Conservation (phyloP, 305 asterid genomes). For the Caryopteris hybrid region DNA sequence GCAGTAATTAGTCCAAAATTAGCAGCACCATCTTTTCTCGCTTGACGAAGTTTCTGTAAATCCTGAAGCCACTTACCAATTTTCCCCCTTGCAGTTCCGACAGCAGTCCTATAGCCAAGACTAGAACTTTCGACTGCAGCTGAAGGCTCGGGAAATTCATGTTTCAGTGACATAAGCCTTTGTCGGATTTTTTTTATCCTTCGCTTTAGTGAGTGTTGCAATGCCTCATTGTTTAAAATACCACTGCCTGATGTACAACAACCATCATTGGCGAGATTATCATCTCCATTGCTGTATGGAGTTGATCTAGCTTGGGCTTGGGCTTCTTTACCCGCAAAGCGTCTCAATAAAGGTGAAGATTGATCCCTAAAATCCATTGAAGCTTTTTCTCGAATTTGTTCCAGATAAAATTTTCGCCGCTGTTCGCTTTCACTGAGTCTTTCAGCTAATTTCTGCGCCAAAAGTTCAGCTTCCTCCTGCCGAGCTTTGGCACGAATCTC, state of each 20-base stretch:
- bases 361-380: constrained; percentile 99
- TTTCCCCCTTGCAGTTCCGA: constrained; percentile 88
- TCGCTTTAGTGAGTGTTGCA: constrained; percentile 70
- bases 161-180: constrained; percentile 90
- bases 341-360: constrained; percentile 91
- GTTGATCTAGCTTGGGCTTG: constrained; percentile 58
- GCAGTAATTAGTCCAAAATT: constrained; percentile 86
- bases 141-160: constrained; percentile 85
- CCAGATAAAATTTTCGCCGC: constrained; percentile 88
- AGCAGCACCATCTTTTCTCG: constrained; percentile 93
- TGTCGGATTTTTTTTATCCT: constrained; percentile 89
- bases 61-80: constrained; percentile 94
- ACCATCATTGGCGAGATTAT: constrained; percentile 44
- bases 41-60: constrained; percentile 93
- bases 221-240: constrained; percentile 40
- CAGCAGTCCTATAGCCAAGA: constrained; percentile 81
- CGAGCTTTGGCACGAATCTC: constrained; percentile 93
- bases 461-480: constrained; percentile 96
- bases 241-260: constrained; percentile 38
- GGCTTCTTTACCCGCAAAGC: constrained; percentile 67
- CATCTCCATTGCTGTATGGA: constrained; percentile 49
- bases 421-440: constrained; percentile 95
- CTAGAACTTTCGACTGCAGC: constrained; percentile 71
- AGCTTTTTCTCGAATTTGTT: constrained; percentile 96
- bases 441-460: constrained; percentile 97